Evolutionary conservation across 192 early-diverging fungal genomes (phyloP).

Genomic region (Lobosporangium transversale): DNA sequence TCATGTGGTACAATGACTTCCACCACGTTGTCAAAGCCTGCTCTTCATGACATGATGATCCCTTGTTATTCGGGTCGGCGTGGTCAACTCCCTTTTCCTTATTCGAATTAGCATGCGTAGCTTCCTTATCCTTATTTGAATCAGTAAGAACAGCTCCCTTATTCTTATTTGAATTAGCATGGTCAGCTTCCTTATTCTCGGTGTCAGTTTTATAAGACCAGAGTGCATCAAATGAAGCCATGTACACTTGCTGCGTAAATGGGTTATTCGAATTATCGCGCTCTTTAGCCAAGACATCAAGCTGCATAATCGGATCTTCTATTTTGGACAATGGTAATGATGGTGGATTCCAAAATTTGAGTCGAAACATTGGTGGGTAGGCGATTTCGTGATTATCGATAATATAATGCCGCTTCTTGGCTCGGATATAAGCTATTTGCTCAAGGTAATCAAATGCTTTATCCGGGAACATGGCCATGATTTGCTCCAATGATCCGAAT

Average conservation of each 20-base stretch:
- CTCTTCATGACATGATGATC: not conserved
- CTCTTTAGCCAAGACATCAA: not conserved
- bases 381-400: constrained; percentile 15
- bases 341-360: constrained; percentile 17
- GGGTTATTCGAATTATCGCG: not conserved
- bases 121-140: not conserved
- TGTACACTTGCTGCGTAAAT: constrained; percentile 1
- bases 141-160: no score
- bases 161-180: no score
- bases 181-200: not conserved
- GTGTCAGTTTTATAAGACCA: not conserved
- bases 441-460: constrained; percentile 13
- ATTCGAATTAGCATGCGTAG: no score
- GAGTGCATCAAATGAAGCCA: constrained; percentile 11
- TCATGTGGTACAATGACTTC: constrained; percentile 8
- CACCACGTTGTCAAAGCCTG: not conserved
- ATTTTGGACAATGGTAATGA: not conserved
- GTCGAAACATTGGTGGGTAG: constrained; percentile 3
- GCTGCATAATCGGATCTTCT: constrained; percentile 22
- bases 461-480: constrained; percentile 11
- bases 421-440: constrained; percentile 9
- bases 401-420: constrained; percentile 13
- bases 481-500: constrained; percentile 6
- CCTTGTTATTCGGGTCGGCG: no score
- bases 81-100: not conserved